These are phyloP conservation scores for Helicocarpus griseus DNA, from an alignment of 2,329 filamentous ascomycete species.

Conservation along the genomic window DNA sequence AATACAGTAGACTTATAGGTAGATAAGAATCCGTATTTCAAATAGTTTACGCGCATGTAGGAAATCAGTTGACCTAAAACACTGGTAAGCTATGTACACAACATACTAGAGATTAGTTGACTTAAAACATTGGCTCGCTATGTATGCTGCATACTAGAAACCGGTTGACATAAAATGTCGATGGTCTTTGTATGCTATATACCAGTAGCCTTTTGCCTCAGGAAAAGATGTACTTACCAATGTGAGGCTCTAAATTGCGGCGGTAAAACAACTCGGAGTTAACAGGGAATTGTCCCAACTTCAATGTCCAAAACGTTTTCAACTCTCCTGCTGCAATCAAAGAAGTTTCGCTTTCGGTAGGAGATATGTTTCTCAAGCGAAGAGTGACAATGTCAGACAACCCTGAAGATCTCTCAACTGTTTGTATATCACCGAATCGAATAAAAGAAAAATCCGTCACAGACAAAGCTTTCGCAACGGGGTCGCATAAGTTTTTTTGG, in stretches of 20 bases:
- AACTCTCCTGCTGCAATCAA: background rate
- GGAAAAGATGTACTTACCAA: background rate
- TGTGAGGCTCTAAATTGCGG: background rate
- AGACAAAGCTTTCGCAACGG: slow-evolving; percentile 3
- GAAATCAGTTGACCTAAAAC: background rate
- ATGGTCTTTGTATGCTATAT: background rate
- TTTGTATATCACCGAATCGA: background rate
- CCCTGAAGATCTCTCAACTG: background rate
- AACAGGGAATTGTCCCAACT: background rate
- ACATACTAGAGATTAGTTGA: background rate
- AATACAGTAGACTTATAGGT: background rate
- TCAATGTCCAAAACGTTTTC: background rate
- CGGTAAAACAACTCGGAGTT: background rate
- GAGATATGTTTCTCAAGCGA: background rate
- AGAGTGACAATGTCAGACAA: background rate
- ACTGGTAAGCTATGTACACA: no score
- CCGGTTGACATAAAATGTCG: background rate
- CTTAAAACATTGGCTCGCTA: no score
- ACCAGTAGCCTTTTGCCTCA: background rate
- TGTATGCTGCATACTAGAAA: background rate
- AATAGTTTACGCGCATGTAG: background rate
- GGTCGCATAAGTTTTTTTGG: slow-evolving; percentile 2
- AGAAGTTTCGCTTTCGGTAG: background rate
- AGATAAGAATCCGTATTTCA: slow-evolving; percentile 1
- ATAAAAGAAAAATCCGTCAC: background rate